A percentile compares a stretch with the other conserved stretches of the same genome.
phyloP scores from a whole-genome alignment of 805 yeast species.

The Torulaspora quercuum region DNA sequence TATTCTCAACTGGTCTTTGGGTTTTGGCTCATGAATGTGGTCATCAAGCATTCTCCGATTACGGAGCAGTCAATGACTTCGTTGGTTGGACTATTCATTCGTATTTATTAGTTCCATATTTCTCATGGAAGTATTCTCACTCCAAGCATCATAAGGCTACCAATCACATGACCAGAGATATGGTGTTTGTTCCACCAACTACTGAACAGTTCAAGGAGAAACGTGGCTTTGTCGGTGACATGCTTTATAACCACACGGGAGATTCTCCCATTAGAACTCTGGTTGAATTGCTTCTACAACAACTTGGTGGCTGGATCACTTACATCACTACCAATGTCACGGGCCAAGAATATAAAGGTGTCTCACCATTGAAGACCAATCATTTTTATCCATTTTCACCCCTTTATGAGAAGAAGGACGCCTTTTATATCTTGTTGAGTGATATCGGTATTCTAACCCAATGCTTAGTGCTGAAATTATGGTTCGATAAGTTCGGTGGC shows the following conservation, averaged over 20 bases:
- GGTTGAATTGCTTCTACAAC: slow-evolving; percentile 56
- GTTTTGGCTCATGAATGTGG: slow-evolving; percentile 91
- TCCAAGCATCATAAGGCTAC: slow-evolving; percentile 89
- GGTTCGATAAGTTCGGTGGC: slow-evolving; percentile 60
- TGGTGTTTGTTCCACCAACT: slow-evolving; percentile 77
- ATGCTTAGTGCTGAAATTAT: slow-evolving; percentile 50
- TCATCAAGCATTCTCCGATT: slow-evolving; percentile 78
- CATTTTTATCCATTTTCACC: slow-evolving; percentile 76
- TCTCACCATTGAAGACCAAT: slow-evolving; percentile 47
- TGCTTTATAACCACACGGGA: slow-evolving; percentile 55
- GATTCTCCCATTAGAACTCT: slow-evolving; percentile 74
- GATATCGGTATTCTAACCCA: slow-evolving; percentile 68
- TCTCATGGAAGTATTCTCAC: slow-evolving; percentile 82
- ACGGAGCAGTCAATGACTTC: slow-evolving; percentile 66
- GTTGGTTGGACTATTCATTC: slow-evolving; percentile 86
- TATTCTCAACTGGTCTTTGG: slow-evolving; percentile 78
- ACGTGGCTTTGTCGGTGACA: slow-evolving; percentile 35
- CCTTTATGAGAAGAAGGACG: slow-evolving; percentile 68
- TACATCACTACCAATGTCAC: slow-evolving; percentile 69
- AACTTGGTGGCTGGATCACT: slow-evolving; percentile 71
- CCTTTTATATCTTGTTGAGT: slow-evolving; percentile 64
- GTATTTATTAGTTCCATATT: slow-evolving; percentile 74
- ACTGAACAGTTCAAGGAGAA: slow-evolving; percentile 50
- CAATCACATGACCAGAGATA: slow-evolving; percentile 76
- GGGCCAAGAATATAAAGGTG: slow-evolving; percentile 61